Evolutionary conservation across 345 rosid genomes (phyloP).

Genomic region (Sapria himalayana): DNA sequence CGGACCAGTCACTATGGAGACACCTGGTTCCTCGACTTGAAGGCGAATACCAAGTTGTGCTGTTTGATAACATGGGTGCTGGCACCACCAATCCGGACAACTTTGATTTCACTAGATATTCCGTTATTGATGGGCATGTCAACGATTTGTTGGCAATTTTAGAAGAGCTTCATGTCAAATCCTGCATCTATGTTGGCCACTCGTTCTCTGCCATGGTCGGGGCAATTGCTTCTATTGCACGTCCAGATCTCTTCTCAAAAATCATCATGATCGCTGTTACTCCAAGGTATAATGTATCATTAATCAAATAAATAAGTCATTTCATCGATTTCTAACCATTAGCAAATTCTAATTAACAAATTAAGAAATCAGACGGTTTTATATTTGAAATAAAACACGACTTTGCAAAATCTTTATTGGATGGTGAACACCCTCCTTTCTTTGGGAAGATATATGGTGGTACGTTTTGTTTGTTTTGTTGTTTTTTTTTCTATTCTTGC

Average conservation of each 20-base stretch:
- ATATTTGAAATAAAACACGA: too few species aligned
- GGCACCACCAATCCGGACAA: constrained; percentile 5
- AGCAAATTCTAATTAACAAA: too few species aligned
- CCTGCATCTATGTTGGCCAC: constrained; percentile 6
- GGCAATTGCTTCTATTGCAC: constrained; percentile 5
- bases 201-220: background rate
- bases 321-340: too few species aligned
- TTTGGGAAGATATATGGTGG: too few species aligned
- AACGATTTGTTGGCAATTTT: constrained; percentile 5
- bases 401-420: too few species aligned
- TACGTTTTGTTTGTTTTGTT: background rate
- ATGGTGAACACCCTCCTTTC: too few species aligned
- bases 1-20: constrained; percentile 3
- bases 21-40: background rate
- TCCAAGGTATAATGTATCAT: constrained; percentile 4
- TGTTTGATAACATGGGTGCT: constrained; percentile 5
- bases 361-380: too few species aligned
- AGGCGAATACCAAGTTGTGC: constrained; percentile 1
- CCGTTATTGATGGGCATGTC: constrained; percentile 5
- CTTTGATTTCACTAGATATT: constrained; percentile 5
- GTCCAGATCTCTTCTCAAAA: constrained; percentile 7
- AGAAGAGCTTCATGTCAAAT: constrained; percentile 3
- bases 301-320: too few species aligned
- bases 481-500: background rate
- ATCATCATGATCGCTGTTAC: constrained; percentile 2